These are phyloP conservation scores for Daldinia caldariorum DNA, from an alignment of 495 filamentous ascomycete species.

Conservation along the genomic window DNA sequence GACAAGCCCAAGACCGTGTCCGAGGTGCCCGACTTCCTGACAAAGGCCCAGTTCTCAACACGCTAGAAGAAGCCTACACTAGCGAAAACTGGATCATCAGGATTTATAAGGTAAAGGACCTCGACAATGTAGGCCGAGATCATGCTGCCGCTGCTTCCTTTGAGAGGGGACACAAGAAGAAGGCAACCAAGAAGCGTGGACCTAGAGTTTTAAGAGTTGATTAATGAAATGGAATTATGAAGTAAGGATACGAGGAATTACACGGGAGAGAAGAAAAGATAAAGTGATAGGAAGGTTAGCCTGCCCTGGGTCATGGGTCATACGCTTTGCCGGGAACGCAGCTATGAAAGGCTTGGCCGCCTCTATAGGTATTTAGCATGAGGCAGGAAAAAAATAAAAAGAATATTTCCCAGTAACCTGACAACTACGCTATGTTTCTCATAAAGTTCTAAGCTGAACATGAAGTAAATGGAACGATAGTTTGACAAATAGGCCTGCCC, in stretches of 20 bases:
- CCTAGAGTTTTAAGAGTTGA: slow-evolving; percentile 85
- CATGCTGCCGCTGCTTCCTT: slow-evolving; percentile 86
- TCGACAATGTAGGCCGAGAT: slow-evolving; percentile 94
- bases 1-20: slow-evolving; percentile 92
- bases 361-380: slow-evolving; percentile 28
- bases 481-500: background rate
- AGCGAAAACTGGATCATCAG: slow-evolving; percentile 99
- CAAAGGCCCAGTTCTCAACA: slow-evolving; percentile 85
- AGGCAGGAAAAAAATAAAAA: slow-evolving; percentile 25
- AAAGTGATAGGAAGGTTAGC: slow-evolving; percentile 10
- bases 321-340: slow-evolving; percentile 15
- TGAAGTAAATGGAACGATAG: background rate
- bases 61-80: slow-evolving; percentile 95
- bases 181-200: slow-evolving; percentile 78
- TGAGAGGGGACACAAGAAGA: slow-evolving; percentile 94
- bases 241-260: background rate
- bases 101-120: slow-evolving; percentile 99
- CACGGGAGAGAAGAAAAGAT: slow-evolving; percentile 6
- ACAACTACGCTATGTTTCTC: background rate
- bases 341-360: slow-evolving; percentile 15
- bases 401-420: slow-evolving; percentile 8
- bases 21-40: slow-evolving; percentile 83
- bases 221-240: slow-evolving; percentile 53
- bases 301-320: slow-evolving; percentile 12
- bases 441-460: background rate